Evolutionary conservation across 371 early-diverging fungal genomes (phyloP), one percentile per base, ranked within the genome.

Genomic region (Parasitella parasitica): DNA sequence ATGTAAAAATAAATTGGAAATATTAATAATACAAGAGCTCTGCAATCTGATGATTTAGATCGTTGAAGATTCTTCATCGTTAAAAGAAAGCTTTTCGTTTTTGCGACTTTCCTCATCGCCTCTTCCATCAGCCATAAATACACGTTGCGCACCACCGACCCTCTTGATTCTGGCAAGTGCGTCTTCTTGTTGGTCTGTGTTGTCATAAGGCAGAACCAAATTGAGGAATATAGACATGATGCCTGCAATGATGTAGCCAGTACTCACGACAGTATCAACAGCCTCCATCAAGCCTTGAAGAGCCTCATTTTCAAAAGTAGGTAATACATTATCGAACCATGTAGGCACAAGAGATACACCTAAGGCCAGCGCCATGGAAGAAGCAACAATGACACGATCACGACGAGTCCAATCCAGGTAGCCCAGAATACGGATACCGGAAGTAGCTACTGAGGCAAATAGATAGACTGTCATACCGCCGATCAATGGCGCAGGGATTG

Each of bases 401-500:
- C 87, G 80, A n/a, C 87, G 76, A 8, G 84, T 82, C 86, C 86
- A 86, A 4, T 77, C 69, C 35, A 85, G 38, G 64, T 80, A 82
- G 12, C 83, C 76, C 6, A 86, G 62, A 27, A 86, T 86, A 55
- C 86, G 80, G 24, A 86, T 73, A 43, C 86, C 86, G 4, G 86
- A 82, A 6, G 82, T 78, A 9, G 79, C 80, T 0, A 86, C 86
- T n/a, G 75, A 81, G 4, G 84, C 69, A 63, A 86, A 86, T 24
- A 86, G 51, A 46, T 84, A 86, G 0, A 82, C 77, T 1, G 85
- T 80, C 86, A 86, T 85, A 24, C 84, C 84, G 13, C 84, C 82
- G 13, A 83, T 76, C 37, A 85, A 72, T 5, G 84, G 71, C 11
- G 73, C 65, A 2, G 86, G 86, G 12, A 83, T 73, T 49, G 78